Conservation (phyloP, 345 rosid genomes). For the Eutrema yunnanense region DNA sequence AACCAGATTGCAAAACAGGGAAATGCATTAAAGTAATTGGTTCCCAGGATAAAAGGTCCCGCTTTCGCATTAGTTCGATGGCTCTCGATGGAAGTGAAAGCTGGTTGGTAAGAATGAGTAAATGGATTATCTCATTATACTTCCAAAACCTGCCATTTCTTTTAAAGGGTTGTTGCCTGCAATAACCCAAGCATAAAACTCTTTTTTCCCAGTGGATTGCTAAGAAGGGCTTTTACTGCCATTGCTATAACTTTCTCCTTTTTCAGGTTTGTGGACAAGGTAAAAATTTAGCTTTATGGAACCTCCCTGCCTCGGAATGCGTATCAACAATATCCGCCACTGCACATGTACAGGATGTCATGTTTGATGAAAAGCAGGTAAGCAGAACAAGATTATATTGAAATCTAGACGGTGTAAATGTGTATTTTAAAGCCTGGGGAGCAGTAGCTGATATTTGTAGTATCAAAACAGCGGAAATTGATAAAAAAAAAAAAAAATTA, state of each 20-base stretch:
- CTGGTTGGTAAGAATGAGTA: constrained; percentile 83
- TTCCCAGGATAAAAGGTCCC: constrained; percentile 43
- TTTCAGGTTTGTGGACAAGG: constrained; percentile 80
- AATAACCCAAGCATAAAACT: not conserved
- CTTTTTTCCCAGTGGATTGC: not conserved
- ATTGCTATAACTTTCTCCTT: constrained; percentile 5
- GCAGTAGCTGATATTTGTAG: not conserved
- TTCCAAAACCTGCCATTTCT: not conserved
- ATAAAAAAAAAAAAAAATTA: too few relatives aligned
- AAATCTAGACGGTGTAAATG: not conserved
- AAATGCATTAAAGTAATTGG: constrained; percentile 64
- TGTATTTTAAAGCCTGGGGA: not conserved
- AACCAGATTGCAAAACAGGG: constrained; percentile 85
- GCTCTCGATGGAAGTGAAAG: constrained; percentile 94
- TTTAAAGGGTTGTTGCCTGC: not conserved
- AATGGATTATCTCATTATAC: not conserved
- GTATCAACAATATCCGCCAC: constrained; percentile 44
- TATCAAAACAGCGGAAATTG: too few relatives aligned
- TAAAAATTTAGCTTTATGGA: constrained; percentile 65
- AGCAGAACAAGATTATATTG: constrained; percentile 22
- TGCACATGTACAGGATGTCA: constrained; percentile 63
- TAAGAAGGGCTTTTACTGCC: not conserved
- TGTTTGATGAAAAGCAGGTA: constrained; percentile 76
- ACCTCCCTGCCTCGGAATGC: constrained; percentile 78
- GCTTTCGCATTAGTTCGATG: constrained; percentile 56